Conservation (phyloP, 225 moss, liverwort and hornwort species). For the Bryum argenteum region DNA sequence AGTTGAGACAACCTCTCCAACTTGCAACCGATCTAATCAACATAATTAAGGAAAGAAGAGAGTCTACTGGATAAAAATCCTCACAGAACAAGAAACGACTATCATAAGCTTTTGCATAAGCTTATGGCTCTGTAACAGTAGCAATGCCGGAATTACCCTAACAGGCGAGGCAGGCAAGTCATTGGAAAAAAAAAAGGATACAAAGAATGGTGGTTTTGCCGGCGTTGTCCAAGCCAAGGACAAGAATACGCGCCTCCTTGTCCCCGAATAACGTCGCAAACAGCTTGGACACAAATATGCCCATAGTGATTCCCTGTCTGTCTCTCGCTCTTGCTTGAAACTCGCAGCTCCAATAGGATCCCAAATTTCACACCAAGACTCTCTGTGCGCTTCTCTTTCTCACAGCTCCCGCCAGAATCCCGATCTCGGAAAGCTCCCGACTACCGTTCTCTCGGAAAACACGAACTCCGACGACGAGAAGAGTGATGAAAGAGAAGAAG, state of each 20-base stretch:
- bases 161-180: slow-evolving; percentile 3
- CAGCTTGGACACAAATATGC: slow-evolving; percentile 79
- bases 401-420: slow-evolving; percentile 22
- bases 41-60: slow-evolving; percentile 40
- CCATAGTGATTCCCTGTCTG: slow-evolving; percentile 51
- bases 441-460: background rate
- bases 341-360: slow-evolving; percentile 12
- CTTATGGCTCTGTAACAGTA: background rate
- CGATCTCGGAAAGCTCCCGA: slow-evolving; percentile 14
- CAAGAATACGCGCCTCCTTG: slow-evolving; percentile 90
- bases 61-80: background rate
- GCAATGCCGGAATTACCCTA: slow-evolving; percentile 37
- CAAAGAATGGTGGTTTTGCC: slow-evolving; percentile 97
- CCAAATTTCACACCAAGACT: slow-evolving; percentile 19
- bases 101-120: background rate
- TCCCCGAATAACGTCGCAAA: slow-evolving; percentile 82
- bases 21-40: slow-evolving; percentile 74
- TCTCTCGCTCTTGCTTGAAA: background rate
- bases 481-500: background rate
- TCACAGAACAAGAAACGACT: slow-evolving; percentile 17
- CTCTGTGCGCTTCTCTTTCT: slow-evolving; percentile 15
- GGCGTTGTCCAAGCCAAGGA: slow-evolving; percentile 89
- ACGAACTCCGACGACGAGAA: background rate
- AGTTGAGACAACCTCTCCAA: slow-evolving; percentile 81
- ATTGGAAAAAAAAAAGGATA: slow-evolving; percentile 52